These are phyloP conservation scores for Tricholoma saponaceum DNA, from an alignment of 768 basidiomycete genomes.

Conservation along the genomic window DNA sequence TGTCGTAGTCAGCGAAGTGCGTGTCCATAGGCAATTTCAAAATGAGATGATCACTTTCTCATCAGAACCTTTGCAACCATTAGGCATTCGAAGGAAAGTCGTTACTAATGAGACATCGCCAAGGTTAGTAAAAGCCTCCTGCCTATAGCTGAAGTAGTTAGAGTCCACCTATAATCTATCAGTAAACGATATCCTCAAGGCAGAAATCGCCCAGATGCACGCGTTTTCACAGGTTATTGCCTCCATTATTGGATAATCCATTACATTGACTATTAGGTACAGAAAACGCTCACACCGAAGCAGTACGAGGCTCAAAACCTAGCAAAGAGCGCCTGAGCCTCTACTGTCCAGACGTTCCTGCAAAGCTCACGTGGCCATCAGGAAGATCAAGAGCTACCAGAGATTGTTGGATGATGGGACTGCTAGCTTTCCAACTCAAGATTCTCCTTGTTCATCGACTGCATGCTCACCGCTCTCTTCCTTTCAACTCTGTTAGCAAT, in stretches of 20 bases:
- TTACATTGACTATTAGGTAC: not conserved
- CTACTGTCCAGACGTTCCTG: not conserved
- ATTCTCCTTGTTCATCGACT: constrained; percentile 13
- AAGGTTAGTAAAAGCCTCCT: constrained; percentile 40
- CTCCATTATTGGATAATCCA: not conserved
- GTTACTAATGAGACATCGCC: constrained; percentile 72
- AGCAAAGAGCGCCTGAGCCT: not conserved
- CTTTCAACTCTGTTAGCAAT: not conserved
- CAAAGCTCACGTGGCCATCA: not conserved
- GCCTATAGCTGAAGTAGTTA: not conserved
- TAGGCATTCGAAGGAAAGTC: constrained; percentile 77
- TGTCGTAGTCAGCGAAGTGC: constrained; percentile 71
- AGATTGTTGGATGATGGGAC: not conserved
- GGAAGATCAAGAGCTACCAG: not conserved
- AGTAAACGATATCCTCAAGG: constrained; percentile 79
- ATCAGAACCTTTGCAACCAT: not conserved
- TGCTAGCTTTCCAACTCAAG: not conserved
- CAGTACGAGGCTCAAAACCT: constrained; percentile 46
- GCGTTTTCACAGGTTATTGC: constrained; percentile 78
- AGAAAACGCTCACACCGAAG: constrained; percentile 74
- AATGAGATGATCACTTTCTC: not conserved
- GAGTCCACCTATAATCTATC: not conserved
- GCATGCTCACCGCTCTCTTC: not conserved
- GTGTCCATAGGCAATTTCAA: constrained; percentile 11
- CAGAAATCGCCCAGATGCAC: constrained; percentile 75